Base-by-base conservation (phyloP, 2,329 filamentous ascomycete species). In the Knoxdaviesia capensis region DNA sequence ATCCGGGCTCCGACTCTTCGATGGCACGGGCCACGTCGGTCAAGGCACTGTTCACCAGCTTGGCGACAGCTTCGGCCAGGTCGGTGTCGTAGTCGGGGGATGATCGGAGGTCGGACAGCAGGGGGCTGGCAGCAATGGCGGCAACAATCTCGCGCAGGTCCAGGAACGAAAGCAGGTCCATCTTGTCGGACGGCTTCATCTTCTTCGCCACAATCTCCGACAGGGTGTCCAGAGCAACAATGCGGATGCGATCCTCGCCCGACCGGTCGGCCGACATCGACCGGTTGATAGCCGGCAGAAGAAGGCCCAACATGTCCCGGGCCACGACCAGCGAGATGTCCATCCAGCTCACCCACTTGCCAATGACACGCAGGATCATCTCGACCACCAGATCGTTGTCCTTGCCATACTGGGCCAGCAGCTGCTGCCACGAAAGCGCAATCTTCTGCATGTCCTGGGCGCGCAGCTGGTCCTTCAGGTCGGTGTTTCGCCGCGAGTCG, bases 311-410 rank as follows among this genome's bases (percentile, higher is more conserved):
- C 71, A 94, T 90, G 42, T 79, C 74, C 55, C 87, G 75, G 58
- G 92, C 93, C 52, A 98, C 84, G 38, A 98, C 77, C 44, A 98
- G 67, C 41, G 81, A 82, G 52, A 98, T 96, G 55, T 96, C 90
- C 53, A 92, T 93, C 90, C 90, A 98, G 69, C 86, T 92, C 46
- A 94, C 86, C 88, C 90, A 98, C 57, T 88, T 90, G 34, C 85
- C 86, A 49, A 98, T 76, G n/a, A 86, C 80, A 59, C 80, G 85
- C 42, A 98, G 68, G 51, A 83, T 87, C 69, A 92, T 77, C 57
- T 94, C 86, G 37, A 93, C 71, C 44, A 96, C 71, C 36, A 62
- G 57, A 53, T 86, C 77, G 49, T 80, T 74, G 44, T 75, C 68
- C 53, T 71, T 72, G 49, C 69, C 67, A 70, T 87, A 96, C 52